Conservation (phyloP, 2,329 filamentous ascomycete species). For the Paecilomyces fulvus region DNA sequence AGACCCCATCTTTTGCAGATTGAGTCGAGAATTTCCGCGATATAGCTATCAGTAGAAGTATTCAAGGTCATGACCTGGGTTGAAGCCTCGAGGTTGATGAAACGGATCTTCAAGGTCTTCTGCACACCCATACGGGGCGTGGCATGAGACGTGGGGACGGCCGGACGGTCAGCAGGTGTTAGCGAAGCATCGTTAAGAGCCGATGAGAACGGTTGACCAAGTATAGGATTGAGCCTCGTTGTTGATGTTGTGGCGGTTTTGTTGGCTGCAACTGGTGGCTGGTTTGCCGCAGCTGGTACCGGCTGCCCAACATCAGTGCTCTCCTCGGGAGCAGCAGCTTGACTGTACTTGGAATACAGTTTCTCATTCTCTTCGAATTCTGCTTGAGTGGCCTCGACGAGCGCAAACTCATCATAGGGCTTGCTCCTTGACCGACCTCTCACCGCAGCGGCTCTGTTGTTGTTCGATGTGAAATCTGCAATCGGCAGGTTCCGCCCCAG, state of each 20-base stretch:
- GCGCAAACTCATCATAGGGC: slow-evolving; percentile 58
- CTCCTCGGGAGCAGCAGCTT: slow-evolving; percentile 22
- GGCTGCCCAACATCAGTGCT: slow-evolving; percentile 17
- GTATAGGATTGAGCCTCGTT: slow-evolving; percentile 31
- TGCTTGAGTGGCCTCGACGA: slow-evolving; percentile 50
- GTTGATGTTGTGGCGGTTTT: slow-evolving; percentile 13
- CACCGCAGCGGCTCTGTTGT: slow-evolving; percentile 48
- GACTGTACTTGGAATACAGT: slow-evolving; percentile 44
- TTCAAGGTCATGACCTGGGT: slow-evolving; percentile 45
- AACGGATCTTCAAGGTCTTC: slow-evolving; percentile 52
- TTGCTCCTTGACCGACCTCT: slow-evolving; percentile 53
- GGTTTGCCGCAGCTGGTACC: slow-evolving; percentile 9
- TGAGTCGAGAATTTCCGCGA: slow-evolving; percentile 58
- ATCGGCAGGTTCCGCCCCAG: slow-evolving; percentile 50
- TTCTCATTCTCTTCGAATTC: slow-evolving; percentile 53
- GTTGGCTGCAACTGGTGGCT: slow-evolving; percentile 16
- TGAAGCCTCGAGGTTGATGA: slow-evolving; percentile 51
- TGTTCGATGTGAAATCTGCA: slow-evolving; percentile 59
- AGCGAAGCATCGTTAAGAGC: slow-evolving; percentile 38
- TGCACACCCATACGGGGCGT: slow-evolving; percentile 49
- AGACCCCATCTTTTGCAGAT: slow-evolving; percentile 54
- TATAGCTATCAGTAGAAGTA: slow-evolving; percentile 57
- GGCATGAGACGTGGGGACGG: slow-evolving; percentile 35
- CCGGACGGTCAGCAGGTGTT: slow-evolving; percentile 39
- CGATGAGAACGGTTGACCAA: slow-evolving; percentile 39